A percentile compares a stretch with the other conserved stretches of the same genome.
Conservation (phyloP, 768 basidiomycete species). For the Xerocomus potaroensis region DNA sequence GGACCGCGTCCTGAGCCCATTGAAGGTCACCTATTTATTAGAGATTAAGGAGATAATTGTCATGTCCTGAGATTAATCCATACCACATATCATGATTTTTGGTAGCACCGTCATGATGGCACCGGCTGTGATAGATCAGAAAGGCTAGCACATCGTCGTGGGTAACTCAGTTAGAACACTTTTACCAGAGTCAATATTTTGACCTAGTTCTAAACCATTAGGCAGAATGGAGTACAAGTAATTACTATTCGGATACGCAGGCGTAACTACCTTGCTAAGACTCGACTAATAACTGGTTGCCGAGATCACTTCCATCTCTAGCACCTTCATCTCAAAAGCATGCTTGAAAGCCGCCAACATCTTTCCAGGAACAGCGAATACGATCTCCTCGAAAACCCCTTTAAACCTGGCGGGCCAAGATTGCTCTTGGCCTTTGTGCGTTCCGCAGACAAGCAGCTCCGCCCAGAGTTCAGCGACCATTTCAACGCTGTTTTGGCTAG, state of each 20-base stretch:
- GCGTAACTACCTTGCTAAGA: no score
- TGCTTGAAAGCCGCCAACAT: slow-evolving; percentile 34
- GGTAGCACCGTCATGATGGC: slow-evolving; percentile 7
- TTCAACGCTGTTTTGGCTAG: slow-evolving; percentile 38
- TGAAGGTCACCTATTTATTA: slow-evolving; percentile 50
- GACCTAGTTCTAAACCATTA: no score
- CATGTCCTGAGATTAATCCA: neutral
- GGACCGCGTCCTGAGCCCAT: slow-evolving; percentile 74
- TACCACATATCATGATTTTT: slow-evolving; percentile 31
- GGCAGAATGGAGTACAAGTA: no score
- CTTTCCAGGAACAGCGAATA: slow-evolving; percentile 41
- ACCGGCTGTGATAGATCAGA: neutral
- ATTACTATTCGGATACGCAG: no score
- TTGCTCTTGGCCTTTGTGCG: slow-evolving; percentile 19
- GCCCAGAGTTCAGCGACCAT: slow-evolving; percentile 44
- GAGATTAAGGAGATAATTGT: neutral
- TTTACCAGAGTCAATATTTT: no score
- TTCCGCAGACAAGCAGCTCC: slow-evolving; percentile 38
- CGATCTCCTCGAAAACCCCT: slow-evolving; percentile 37
- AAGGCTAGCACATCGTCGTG: neutral
- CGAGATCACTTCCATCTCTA: slow-evolving; percentile 34
- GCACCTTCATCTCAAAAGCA: slow-evolving; percentile 38
- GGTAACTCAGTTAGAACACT: neutral
- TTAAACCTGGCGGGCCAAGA: slow-evolving; percentile 34
- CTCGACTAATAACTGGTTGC: slow-evolving; percentile 25